Conservation (phyloP, 2,329 filamentous ascomycete species). For the Xylariaceae sp. region DNA sequence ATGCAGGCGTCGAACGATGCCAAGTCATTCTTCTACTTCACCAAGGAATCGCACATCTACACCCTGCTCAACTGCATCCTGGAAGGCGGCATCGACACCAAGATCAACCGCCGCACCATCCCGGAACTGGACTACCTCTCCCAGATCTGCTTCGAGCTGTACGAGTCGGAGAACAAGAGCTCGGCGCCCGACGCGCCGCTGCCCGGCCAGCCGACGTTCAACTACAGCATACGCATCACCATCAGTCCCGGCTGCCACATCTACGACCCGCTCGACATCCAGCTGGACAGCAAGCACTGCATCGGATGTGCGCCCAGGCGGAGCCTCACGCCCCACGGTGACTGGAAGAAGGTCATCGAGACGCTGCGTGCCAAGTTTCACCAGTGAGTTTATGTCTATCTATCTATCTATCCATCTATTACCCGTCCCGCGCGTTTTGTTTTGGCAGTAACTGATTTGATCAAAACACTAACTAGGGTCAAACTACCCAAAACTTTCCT, state of each 20-base stretch:
- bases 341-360: conserved; percentile 97
- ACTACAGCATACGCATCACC: conserved; percentile 93
- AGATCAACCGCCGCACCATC: conserved; percentile 91
- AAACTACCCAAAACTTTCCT: conserved; percentile 62
- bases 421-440: no score
- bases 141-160: conserved; percentile 96
- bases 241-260: conserved; percentile 95
- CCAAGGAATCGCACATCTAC: conserved; percentile 98
- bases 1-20: conserved; percentile 92
- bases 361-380: conserved; percentile 92
- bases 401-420: no score
- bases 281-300: conserved; percentile 92
- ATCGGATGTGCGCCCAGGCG: conserved; percentile 90
- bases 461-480: no score
- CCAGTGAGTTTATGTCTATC: conserved; percentile 55
- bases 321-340: conserved; percentile 81
- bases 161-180: conserved; percentile 79
- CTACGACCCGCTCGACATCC: conserved; percentile 91
- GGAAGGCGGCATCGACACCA: conserved; percentile 93
- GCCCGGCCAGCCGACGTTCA: conserved; percentile 66
- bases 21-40: conserved; percentile 98
- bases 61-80: conserved; percentile 96
- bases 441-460: no score
- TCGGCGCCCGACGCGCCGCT: conserved; percentile 37
- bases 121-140: conserved; percentile 96